A percentile compares a stretch with the other conserved stretches of the same genome.
Evolutionary conservation across 805 yeast genomes (phyloP).

Genomic region (Wickerhamomyces sydowiorum): DNA sequence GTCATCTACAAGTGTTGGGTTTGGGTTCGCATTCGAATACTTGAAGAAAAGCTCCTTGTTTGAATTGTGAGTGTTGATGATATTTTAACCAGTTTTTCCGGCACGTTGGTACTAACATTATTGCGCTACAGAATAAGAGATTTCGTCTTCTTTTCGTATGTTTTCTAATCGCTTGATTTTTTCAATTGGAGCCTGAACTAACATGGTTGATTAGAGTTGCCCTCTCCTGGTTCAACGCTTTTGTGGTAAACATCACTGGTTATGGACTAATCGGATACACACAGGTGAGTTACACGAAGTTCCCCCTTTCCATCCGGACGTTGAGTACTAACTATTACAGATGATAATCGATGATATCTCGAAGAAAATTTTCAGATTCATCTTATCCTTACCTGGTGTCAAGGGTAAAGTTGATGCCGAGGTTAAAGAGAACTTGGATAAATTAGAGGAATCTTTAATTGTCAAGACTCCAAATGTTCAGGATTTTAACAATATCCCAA

Average conservation of each 20-base stretch:
- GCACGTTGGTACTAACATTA: neutral
- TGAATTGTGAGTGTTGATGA: neutral
- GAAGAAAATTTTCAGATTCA: slow-evolving; percentile 23
- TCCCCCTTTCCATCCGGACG: neutral
- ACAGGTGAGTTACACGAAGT: slow-evolving; percentile 1
- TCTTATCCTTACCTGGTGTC: slow-evolving; percentile 47
- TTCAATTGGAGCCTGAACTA: no score
- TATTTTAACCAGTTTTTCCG: neutral
- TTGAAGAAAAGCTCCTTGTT: neutral
- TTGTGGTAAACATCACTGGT: slow-evolving; percentile 23
- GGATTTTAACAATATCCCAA: slow-evolving; percentile 51
- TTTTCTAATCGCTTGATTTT: neutral
- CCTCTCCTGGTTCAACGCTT: neutral
- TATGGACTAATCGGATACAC: slow-evolving; percentile 35
- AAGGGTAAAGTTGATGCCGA: slow-evolving; percentile 55
- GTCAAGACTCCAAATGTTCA: slow-evolving; percentile 40
- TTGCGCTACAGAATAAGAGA: neutral
- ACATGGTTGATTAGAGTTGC: slow-evolving; percentile 1
- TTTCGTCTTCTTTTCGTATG: neutral
- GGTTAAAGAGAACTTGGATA: slow-evolving; percentile 37
- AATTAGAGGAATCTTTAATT: slow-evolving; percentile 55
- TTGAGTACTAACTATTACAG: slow-evolving; percentile 5
- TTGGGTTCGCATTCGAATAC: neutral
- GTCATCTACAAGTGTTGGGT: neutral
- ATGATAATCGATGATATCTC: slow-evolving; percentile 12